phyloP scores from a whole-genome alignment of 495 filamentous ascomycete genomes.

The Symbiotaphrina buchneri region DNA sequence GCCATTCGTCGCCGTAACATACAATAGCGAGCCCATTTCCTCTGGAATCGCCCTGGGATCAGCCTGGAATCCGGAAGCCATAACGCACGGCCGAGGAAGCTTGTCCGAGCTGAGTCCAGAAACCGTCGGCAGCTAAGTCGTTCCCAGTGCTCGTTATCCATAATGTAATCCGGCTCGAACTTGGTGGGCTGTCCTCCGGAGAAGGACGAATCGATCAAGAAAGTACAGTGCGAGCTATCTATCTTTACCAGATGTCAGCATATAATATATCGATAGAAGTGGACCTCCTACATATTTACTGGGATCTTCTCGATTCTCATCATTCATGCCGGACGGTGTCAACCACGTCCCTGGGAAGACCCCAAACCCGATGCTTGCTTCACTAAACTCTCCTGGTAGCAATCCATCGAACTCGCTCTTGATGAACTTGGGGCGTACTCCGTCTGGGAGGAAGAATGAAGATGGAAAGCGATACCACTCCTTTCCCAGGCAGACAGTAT shows the following conservation, averaged over 20 bases:
- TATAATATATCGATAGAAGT: not conserved
- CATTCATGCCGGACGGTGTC: constrained; percentile 73
- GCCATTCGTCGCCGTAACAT: constrained; percentile 30
- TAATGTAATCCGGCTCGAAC: constrained; percentile 54
- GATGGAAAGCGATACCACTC: constrained; percentile 98
- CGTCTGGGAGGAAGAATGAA: constrained; percentile 67
- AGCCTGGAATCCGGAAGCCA: constrained; percentile 62
- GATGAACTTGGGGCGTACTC: constrained; percentile 66
- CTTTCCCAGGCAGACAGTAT: constrained; percentile 73
- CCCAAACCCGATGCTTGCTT: constrained; percentile 32
- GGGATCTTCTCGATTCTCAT: constrained; percentile 68
- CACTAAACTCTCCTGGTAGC: constrained; percentile 74
- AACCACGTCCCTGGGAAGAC: constrained; percentile 61
- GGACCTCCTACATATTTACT: constrained; percentile 53
- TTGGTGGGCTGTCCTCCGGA: constrained; percentile 24
- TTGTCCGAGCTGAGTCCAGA: constrained; percentile 55
- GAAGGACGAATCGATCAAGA: constrained; percentile 75
- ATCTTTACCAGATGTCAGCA: constrained; percentile 19
- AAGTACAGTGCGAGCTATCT: constrained; percentile 50
- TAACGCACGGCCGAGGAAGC: constrained; percentile 49
- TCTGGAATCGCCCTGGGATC: constrained; percentile 41
- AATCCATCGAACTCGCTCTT: constrained; percentile 76
- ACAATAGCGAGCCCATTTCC: constrained; percentile 71
- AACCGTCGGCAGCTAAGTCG: constrained; percentile 49
- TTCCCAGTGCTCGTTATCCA: constrained; percentile 52